Evolutionary conservation across 2,329 filamentous ascomycete genomes (phyloP).

Genomic region (Colletotrichum sp.): DNA sequence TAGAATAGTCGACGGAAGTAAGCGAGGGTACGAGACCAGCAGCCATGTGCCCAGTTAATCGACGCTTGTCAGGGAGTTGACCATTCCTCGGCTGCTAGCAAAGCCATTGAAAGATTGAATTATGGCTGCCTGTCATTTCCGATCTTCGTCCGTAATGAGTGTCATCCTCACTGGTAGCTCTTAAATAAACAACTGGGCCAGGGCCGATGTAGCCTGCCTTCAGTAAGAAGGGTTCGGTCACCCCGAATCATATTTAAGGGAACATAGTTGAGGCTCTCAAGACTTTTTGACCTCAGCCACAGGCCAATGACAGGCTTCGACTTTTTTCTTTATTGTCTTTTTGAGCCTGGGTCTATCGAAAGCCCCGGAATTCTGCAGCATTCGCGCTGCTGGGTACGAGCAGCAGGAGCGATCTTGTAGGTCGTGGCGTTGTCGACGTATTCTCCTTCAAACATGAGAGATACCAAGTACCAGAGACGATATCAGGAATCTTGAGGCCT

Average conservation of each 20-base stretch:
- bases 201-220: fast-evolving
- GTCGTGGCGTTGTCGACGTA: neutral
- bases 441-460: neutral
- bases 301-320: fast-evolving
- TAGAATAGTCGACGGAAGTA: too few species aligned
- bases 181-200: fast-evolving
- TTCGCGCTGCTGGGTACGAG: neutral
- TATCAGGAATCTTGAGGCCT: fast-evolving
- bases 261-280: neutral
- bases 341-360: neutral
- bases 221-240: fast-evolving
- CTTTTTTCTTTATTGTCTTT: too few species aligned
- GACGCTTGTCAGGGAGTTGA: too few species aligned
- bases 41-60: neutral
- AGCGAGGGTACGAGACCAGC: neutral
- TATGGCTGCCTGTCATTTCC: neutral
- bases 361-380: neutral
- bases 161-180: fast-evolving
- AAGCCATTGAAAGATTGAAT: neutral
- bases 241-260: fast-evolving
- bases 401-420: neutral
- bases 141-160: neutral
- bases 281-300: neutral
- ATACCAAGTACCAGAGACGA: neutral
- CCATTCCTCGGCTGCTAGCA: too few species aligned